Evolutionary conservation across 2,329 filamentous ascomycete genomes (phyloP).

Genomic region (Leptosphaerulina australis): DNA sequence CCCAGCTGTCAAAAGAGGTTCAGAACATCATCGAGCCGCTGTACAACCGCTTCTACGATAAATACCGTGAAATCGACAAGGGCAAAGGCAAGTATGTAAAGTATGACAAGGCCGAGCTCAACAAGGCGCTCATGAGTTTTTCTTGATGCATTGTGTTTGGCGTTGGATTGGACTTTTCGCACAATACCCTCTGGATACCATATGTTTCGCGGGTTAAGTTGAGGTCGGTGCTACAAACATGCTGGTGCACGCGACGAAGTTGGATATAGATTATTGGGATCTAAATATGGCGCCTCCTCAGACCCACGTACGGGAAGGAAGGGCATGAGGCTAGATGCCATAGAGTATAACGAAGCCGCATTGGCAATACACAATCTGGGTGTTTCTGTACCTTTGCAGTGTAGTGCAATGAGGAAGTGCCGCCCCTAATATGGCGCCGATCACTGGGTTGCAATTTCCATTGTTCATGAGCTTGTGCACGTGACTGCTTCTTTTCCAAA

Average conservation of each 20-base stretch:
- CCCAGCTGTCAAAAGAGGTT: slow-evolving; percentile 80
- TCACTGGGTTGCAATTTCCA: slow-evolving; percentile 15
- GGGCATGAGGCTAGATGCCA: not conserved
- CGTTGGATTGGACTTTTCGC: slow-evolving; percentile 33
- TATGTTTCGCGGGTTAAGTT: slow-evolving; percentile 8
- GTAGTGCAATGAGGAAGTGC: not conserved
- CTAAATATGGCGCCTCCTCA: not conserved
- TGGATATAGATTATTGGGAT: slow-evolving; percentile 2
- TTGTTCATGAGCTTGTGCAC: slow-evolving; percentile 26
- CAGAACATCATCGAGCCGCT: slow-evolving; percentile 91
- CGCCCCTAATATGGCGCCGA: slow-evolving; percentile 6
- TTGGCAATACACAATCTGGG: not conserved
- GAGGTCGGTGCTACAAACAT: not conserved
- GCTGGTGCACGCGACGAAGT: slow-evolving; percentile 1
- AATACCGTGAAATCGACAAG: slow-evolving; percentile 97
- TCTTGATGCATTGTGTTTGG: slow-evolving; percentile 35
- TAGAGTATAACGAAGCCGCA: not conserved
- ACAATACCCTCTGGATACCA: slow-evolving; percentile 44
- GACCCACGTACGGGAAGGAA: not conserved
- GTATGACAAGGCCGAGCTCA: slow-evolving; percentile 86
- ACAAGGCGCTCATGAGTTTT: slow-evolving; percentile 62
- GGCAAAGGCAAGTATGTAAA: slow-evolving; percentile 98
- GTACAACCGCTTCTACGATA: slow-evolving; percentile 94
- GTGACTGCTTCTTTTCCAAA: slow-evolving; percentile 34
- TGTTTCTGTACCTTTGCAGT: not conserved